Conservation (phyloP, 2,329 filamentous ascomycete species). For the Sporothrix inflata region DNA sequence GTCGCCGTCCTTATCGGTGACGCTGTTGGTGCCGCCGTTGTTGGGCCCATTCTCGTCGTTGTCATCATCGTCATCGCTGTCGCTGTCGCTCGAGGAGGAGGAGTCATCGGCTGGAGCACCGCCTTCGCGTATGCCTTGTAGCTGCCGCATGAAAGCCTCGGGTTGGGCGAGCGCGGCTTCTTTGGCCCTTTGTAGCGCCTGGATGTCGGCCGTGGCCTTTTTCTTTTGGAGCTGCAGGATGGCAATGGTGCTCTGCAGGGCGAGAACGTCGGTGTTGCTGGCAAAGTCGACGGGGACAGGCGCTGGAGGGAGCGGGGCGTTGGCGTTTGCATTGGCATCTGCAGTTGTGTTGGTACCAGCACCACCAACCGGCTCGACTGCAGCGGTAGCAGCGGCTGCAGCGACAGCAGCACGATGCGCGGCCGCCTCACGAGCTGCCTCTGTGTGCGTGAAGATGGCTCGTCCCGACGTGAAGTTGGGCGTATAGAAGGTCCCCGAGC, state of each 20-base stretch:
- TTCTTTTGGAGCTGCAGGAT: constrained; percentile 84
- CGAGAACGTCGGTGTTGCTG: constrained; percentile 82
- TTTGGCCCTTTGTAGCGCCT: constrained; percentile 69
- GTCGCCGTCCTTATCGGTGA: constrained; percentile 21
- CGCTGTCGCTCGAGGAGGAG: constrained; percentile 41
- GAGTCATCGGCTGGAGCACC: constrained; percentile 36
- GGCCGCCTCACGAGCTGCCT: constrained; percentile 28
- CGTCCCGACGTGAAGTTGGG: constrained; percentile 33
- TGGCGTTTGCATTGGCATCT: neutral
- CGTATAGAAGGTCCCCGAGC: constrained; percentile 34
- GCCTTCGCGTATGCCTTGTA: constrained; percentile 59
- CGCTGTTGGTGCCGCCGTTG: neutral
- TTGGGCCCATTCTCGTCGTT: constrained; percentile 33
- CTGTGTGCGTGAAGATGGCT: constrained; percentile 31
- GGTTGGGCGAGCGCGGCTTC: constrained; percentile 71
- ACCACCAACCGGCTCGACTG: neutral
- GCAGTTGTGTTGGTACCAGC: neutral
- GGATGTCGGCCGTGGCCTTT: constrained; percentile 76
- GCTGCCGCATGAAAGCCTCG: constrained; percentile 69
- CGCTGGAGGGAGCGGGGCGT: constrained; percentile 46
- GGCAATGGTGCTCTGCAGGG: constrained; percentile 80
- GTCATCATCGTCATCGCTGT: constrained; percentile 40
- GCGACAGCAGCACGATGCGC: constrained; percentile 15
- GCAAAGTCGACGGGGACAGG: constrained; percentile 61
- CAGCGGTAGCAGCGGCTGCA: neutral